phyloP scores from a whole-genome alignment of 257 asterid species.

The Asclepias syriaca region DNA sequence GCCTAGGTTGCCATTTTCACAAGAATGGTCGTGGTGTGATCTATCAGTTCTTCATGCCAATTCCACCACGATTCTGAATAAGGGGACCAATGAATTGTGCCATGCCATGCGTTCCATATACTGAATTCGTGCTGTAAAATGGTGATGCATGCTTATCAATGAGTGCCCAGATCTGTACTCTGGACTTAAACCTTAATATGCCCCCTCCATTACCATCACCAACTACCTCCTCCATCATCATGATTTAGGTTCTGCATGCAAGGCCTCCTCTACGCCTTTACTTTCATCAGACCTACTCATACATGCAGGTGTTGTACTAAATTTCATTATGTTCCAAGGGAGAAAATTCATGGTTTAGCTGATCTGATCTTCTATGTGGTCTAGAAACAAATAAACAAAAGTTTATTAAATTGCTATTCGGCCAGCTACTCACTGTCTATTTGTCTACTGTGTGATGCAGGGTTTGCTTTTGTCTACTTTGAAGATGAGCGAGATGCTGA shows the following conservation, averaged over 20 bases:
- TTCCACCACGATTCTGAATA: constrained; percentile 54
- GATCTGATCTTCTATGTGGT: constrained; percentile 24
- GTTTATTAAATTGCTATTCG: not conserved
- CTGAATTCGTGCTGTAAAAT: constrained; percentile 69
- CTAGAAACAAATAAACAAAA: not conserved
- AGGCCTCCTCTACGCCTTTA: constrained; percentile 74
- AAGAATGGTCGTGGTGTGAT: constrained; percentile 55
- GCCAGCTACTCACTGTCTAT: constrained; percentile 20
- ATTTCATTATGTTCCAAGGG: constrained; percentile 35
- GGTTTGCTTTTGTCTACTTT: constrained; percentile 84
- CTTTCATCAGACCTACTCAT: constrained; percentile 77
- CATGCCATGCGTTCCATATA: constrained; percentile 74
- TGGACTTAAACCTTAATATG: constrained; percentile 53
- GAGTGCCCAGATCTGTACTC: constrained; percentile 54
- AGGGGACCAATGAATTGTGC: constrained; percentile 62
- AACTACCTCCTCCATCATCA: constrained; percentile 45
- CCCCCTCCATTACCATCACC: constrained; percentile 38
- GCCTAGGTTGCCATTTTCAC: constrained; percentile 55
- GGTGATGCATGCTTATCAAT: constrained; percentile 84
- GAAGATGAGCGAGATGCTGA: constrained; percentile 92
- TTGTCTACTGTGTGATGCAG: constrained; percentile 28
- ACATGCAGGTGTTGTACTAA: constrained; percentile 85
- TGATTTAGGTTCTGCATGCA: constrained; percentile 71
- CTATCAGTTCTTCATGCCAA: constrained; percentile 64
- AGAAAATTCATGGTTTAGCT: constrained; percentile 32